Conservation (phyloP, 345 rosid species). For the Melaleuca quinquenervia region DNA sequence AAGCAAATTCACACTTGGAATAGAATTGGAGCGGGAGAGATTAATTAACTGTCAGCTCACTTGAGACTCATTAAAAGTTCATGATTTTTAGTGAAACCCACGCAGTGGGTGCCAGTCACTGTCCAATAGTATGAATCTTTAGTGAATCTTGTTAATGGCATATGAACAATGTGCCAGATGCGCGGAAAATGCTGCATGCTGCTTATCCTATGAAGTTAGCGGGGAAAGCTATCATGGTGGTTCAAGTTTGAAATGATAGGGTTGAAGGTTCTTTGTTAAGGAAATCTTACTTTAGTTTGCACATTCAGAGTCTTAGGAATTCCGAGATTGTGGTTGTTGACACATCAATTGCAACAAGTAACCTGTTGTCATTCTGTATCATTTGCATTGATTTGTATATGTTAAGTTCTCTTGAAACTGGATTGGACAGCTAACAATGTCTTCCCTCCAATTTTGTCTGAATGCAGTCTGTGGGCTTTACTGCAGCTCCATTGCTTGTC, state of each 20-base stretch:
- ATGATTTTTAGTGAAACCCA: not conserved
- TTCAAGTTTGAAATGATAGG: not conserved
- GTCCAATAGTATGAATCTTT: not conserved
- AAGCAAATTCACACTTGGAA: not conserved
- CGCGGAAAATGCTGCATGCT: not conserved
- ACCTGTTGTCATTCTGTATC: not conserved
- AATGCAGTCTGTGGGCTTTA: slow-evolving; percentile 79
- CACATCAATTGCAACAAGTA: not conserved
- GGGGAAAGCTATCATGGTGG: not conserved
- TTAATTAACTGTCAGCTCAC: not conserved
- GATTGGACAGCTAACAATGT: not conserved
- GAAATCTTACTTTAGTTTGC: not conserved
- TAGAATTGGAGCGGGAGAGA: not conserved
- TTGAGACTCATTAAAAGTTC: not conserved
- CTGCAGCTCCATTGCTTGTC: slow-evolving; percentile 65
- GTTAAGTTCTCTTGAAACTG: not conserved
- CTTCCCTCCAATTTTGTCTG: not conserved
- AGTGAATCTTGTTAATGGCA: not conserved
- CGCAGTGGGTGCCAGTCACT: not conserved
- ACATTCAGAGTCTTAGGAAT: not conserved
- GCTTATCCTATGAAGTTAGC: not conserved
- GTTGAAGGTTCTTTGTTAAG: not conserved
- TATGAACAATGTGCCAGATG: not conserved
- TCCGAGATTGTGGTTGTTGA: not conserved
- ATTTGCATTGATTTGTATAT: not conserved